Evolutionary conservation across 106 monocot genomes (phyloP).

Genomic region (Apostasia ramifera): DNA sequence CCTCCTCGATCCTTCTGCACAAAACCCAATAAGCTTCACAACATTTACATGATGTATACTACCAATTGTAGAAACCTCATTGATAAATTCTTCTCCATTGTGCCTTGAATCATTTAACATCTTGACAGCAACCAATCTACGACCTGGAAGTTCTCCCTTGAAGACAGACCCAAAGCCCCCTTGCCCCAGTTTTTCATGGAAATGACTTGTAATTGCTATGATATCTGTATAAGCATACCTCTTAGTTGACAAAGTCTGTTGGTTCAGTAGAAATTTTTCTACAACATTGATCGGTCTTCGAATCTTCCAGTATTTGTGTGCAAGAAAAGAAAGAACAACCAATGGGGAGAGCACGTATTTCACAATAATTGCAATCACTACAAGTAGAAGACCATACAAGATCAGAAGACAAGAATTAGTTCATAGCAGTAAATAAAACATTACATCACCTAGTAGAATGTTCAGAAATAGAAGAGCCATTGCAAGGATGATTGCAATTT

Average conservation of each 20-base stretch:
- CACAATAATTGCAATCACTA: background rate
- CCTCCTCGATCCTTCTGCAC: background rate
- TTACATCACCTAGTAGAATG: too few relatives aligned
- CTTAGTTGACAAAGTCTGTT: background rate
- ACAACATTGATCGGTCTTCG: background rate
- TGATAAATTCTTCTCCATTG: conserved; percentile 1
- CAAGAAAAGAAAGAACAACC: background rate
- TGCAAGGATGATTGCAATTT: too few relatives aligned
- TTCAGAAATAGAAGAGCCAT: too few relatives aligned
- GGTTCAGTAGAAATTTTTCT: background rate
- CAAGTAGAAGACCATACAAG: background rate
- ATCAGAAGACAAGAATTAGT: too few relatives aligned
- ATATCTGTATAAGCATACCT: too few relatives aligned
- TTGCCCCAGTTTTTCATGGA: background rate
- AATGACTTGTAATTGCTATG: background rate
- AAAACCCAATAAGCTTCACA: background rate
- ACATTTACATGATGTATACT: background rate
- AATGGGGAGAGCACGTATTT: background rate
- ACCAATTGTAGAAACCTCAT: conserved; percentile 1
- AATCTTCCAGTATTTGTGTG: background rate
- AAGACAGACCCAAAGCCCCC: background rate
- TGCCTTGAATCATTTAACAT: background rate
- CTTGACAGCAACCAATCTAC: background rate
- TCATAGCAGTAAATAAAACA: too few relatives aligned
- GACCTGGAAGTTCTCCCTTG: background rate